Evolutionary conservation across 2,329 filamentous ascomycete species (phyloP).

Genomic region (Sclerotinia sclerotiorum): DNA sequence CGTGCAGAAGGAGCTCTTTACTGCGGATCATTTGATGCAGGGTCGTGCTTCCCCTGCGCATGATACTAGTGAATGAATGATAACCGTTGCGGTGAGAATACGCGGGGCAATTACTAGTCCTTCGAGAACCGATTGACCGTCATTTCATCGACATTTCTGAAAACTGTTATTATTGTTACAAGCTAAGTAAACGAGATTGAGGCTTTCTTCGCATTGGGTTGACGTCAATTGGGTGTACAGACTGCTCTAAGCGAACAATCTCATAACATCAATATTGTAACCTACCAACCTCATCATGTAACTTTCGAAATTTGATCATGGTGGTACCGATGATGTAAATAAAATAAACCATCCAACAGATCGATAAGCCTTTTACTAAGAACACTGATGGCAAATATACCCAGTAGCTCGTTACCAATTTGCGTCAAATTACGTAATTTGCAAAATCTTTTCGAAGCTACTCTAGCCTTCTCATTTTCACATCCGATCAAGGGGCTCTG

Average conservation of each 20-base stretch:
- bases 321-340: not conserved
- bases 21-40: slow-evolving; percentile 12
- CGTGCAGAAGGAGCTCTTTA: not conserved
- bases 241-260: not conserved
- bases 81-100: not conserved
- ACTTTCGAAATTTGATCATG: not conserved
- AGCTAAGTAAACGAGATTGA: not conserved
- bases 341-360: not conserved
- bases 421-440: slow-evolving; percentile 19
- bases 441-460: slow-evolving; percentile 14
- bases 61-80: not conserved
- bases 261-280: not conserved
- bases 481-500: not conserved
- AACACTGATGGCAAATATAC: slow-evolving; percentile 5
- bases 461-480: slow-evolving; percentile 10
- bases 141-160: not conserved
- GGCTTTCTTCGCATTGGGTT: not conserved
- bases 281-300: not conserved
- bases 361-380: not conserved
- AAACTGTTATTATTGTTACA: not conserved
- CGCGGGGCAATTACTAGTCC: no score
- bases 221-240: not conserved
- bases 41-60: not conserved
- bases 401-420: not conserved
- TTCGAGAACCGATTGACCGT: not conserved